These are phyloP conservation scores for Pythium monospermum DNA, from an alignment of 352 stramenopile species.

Conservation along the genomic window DNA sequence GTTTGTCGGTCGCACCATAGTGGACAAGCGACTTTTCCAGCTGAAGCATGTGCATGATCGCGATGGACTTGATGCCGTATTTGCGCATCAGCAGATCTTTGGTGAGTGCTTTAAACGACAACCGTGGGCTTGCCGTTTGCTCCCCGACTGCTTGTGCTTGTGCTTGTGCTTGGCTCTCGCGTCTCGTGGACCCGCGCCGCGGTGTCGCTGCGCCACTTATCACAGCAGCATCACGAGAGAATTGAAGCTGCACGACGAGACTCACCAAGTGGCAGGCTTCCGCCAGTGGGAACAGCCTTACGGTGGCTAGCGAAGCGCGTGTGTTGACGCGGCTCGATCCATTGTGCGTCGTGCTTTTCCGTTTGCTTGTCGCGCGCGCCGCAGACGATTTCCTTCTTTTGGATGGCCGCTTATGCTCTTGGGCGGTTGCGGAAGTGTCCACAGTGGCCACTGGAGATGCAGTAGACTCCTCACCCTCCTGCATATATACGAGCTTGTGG, in stretches of 20 bases:
- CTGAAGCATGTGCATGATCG: slow-evolving; percentile 59
- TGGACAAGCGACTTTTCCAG: slow-evolving; percentile 64
- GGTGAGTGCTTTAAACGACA: slow-evolving; percentile 49
- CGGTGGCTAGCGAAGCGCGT: slow-evolving; percentile 24
- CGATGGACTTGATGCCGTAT: slow-evolving; percentile 75
- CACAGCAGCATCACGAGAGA: slow-evolving; percentile 46
- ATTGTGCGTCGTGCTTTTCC: neutral
- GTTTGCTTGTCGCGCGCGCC: neutral
- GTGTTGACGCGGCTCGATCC: slow-evolving; percentile 11
- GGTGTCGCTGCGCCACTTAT: slow-evolving; percentile 15
- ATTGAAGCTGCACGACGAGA: slow-evolving; percentile 56
- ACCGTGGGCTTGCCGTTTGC: too few species aligned
- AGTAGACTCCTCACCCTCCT: slow-evolving; percentile 10
- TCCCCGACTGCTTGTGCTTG: slow-evolving; percentile 33
- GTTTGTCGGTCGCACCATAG: slow-evolving; percentile 36
- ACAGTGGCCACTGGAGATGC: slow-evolving; percentile 3
- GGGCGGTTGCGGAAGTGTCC: neutral
- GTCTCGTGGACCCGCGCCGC: slow-evolving; percentile 5
- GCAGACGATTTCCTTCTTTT: slow-evolving; percentile 16
- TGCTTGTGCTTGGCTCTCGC: slow-evolving; percentile 16
- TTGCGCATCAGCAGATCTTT: slow-evolving; percentile 62
- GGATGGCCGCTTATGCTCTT: neutral
- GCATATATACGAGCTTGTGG: slow-evolving; percentile 24
- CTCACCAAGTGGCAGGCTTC: slow-evolving; percentile 64
- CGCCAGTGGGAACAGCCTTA: slow-evolving; percentile 45